Evolutionary conservation across 305 asterid genomes (phyloP).

Genomic region (Fraxinus platypoda): DNA sequence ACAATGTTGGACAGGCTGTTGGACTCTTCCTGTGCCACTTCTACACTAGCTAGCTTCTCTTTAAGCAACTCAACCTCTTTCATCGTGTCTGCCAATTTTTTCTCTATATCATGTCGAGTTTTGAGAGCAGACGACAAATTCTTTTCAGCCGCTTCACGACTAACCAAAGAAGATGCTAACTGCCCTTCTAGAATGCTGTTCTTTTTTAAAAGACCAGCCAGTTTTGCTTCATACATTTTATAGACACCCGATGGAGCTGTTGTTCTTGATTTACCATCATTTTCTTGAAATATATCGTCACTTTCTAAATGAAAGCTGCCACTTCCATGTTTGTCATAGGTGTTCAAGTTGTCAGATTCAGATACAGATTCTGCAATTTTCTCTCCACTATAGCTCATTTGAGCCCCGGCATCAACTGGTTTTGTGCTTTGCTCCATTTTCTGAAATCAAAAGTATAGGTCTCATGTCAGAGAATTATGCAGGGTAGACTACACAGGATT

Average conservation of each 20-base stretch:
- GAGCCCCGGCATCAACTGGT: conserved; percentile 29
- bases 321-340: conserved; percentile 50
- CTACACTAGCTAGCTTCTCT: conserved; percentile 77
- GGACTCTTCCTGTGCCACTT: conserved; percentile 92
- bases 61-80: conserved; percentile 83
- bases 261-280: conserved; percentile 55
- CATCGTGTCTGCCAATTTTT: conserved; percentile 50
- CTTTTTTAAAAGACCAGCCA: conserved; percentile 58
- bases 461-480: not conserved
- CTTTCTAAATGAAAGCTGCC: conserved; percentile 49
- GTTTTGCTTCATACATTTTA: conserved; percentile 69
- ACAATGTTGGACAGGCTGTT: conserved; percentile 87
- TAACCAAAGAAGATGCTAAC: conserved; percentile 59
- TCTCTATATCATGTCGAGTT: conserved; percentile 77
- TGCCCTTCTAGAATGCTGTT: conserved; percentile 78
- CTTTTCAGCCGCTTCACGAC: conserved; percentile 75
- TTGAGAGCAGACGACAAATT: conserved; percentile 53
- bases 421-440: conserved; percentile 51
- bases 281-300: conserved; percentile 54
- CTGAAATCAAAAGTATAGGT: conserved; percentile 37
- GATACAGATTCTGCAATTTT: conserved; percentile 39
- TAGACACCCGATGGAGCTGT: conserved; percentile 45
- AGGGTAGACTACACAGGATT: not conserved
- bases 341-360: conserved; percentile 46
- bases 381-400: conserved; percentile 34